These are phyloP conservation scores for Bacidia rubella DNA, from an alignment of 495 filamentous ascomycete species.

Conservation along the genomic window DNA sequence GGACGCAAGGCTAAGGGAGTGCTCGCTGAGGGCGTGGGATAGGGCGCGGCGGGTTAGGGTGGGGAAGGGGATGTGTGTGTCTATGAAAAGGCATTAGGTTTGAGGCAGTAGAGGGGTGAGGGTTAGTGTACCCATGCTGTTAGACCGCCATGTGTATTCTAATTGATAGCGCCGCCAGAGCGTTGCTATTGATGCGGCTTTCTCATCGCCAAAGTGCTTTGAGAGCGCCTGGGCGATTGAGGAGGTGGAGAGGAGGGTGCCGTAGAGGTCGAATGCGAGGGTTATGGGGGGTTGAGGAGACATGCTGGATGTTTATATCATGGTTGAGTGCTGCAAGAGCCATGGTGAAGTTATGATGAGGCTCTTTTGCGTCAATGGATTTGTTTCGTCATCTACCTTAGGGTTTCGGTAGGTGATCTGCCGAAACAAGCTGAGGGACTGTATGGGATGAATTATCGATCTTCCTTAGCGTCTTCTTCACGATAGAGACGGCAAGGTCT, in stretches of 20 bases:
- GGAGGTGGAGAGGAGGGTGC: slow-evolving; percentile 56
- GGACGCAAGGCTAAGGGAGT: slow-evolving; percentile 29
- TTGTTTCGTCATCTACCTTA: no score
- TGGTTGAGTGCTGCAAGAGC: no score
- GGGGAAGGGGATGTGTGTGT: slow-evolving; percentile 37
- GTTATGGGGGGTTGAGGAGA: slow-evolving; percentile 20
- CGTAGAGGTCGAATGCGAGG: slow-evolving; percentile 67
- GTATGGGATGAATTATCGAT: no score
- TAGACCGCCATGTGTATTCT: slow-evolving; percentile 73
- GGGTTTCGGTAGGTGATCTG: no score
- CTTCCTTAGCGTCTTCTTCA: no score
- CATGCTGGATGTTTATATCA: slow-evolving; percentile 14
- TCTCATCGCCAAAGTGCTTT: slow-evolving; percentile 37
- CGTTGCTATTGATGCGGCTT: slow-evolving; percentile 40
- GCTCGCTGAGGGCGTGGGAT: slow-evolving; percentile 46
- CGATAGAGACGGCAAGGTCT: no score
- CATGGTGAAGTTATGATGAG: no score
- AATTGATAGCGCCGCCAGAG: slow-evolving; percentile 53
- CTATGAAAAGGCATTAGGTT: not conserved
- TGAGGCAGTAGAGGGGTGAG: not conserved
- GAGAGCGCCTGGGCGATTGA: slow-evolving; percentile 45
- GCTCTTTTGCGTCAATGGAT: no score
- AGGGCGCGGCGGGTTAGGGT: slow-evolving; percentile 52
- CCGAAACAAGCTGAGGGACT: no score
- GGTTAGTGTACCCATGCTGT: slow-evolving; percentile 51